phyloP scores from a whole-genome alignment of 495 filamentous ascomycete genomes.

The Aspergillus mulundensis region DNA sequence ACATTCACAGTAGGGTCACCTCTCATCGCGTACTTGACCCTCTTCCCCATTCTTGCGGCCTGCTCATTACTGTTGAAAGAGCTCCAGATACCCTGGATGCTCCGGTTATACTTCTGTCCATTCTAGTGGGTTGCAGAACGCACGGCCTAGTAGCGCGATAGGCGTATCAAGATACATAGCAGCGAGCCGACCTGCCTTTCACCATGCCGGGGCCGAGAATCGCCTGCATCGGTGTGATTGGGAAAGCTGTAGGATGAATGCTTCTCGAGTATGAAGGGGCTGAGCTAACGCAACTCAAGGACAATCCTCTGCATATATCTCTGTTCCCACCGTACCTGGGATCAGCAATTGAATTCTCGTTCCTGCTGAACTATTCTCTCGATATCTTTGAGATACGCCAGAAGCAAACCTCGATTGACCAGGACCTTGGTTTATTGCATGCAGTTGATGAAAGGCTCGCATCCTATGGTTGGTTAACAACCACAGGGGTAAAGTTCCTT shows the following conservation, averaged over 20 bases:
- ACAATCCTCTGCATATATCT: conserved; percentile 90
- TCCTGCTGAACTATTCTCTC: conserved; percentile 83
- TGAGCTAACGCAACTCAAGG: conserved; percentile 60
- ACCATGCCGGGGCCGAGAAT: conserved; percentile 49
- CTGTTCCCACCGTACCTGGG: conserved; percentile 73
- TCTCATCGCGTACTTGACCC: too few relatives aligned
- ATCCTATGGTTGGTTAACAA: conserved; percentile 94
- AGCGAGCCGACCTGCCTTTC: neutral
- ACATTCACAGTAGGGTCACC: too few relatives aligned
- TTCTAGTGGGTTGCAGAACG: too few relatives aligned
- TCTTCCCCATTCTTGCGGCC: too few relatives aligned
- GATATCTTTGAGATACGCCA: conserved; percentile 86
- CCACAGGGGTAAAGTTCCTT: conserved; percentile 86
- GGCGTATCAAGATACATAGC: too few relatives aligned
- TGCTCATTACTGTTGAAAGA: too few relatives aligned
- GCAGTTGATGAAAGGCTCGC: conserved; percentile 88
- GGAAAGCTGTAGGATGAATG: conserved; percentile 65
- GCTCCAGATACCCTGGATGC: too few relatives aligned
- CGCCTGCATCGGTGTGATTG: conserved; percentile 89
- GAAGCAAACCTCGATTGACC: conserved; percentile 60
- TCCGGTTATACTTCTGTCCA: too few relatives aligned
- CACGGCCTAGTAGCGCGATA: neutral
- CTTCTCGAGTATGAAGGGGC: neutral
- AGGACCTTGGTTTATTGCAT: conserved; percentile 88
- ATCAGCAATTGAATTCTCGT: conserved; percentile 76